Percentiles rank a stretch among this genome's conserved stretches.
Evolutionary conservation across 2,329 filamentous ascomycete species (phyloP).

Genomic region (Colletotrichum sp.): DNA sequence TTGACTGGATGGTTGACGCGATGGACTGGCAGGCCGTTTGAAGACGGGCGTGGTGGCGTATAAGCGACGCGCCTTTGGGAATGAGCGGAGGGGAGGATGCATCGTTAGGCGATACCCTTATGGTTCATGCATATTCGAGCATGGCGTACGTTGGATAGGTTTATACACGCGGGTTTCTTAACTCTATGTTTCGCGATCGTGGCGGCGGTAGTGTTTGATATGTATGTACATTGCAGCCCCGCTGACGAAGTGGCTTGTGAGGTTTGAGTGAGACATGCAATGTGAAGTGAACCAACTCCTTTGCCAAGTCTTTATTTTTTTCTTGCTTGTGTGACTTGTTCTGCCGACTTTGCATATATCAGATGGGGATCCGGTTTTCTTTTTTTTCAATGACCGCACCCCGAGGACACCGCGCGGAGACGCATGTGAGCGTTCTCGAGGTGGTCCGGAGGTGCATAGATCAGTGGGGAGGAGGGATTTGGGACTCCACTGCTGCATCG

Average conservation of each 20-base stretch:
- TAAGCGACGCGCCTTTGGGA: background rate
- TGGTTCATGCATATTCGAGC: background rate
- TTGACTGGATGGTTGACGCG: constrained; percentile 63
- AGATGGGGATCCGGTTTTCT: too few species aligned
- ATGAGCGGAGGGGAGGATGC: background rate
- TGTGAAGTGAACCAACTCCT: background rate
- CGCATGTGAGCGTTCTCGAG: background rate
- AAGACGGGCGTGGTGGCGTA: background rate
- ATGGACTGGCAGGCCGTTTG: constrained; percentile 60
- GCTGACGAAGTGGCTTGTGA: background rate
- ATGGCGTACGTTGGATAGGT: background rate
- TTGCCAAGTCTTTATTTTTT: background rate
- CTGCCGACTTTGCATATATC: too few species aligned
- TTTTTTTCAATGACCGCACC: background rate
- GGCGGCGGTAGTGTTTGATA: accelerated
- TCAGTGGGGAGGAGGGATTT: background rate
- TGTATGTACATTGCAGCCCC: background rate
- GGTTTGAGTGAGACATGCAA: background rate
- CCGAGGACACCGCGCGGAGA: background rate
- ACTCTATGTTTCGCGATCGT: accelerated
- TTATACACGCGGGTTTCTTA: background rate
- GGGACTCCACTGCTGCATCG: background rate
- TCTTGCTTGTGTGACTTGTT: too few species aligned
- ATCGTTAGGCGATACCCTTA: constrained; percentile 17
- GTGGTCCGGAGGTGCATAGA: background rate